Percentiles rank a stretch among this genome's conserved stretches.
phyloP scores from a whole-genome alignment of 768 basidiomycete genomes.

The Tricholoma bakamatsutake region DNA sequence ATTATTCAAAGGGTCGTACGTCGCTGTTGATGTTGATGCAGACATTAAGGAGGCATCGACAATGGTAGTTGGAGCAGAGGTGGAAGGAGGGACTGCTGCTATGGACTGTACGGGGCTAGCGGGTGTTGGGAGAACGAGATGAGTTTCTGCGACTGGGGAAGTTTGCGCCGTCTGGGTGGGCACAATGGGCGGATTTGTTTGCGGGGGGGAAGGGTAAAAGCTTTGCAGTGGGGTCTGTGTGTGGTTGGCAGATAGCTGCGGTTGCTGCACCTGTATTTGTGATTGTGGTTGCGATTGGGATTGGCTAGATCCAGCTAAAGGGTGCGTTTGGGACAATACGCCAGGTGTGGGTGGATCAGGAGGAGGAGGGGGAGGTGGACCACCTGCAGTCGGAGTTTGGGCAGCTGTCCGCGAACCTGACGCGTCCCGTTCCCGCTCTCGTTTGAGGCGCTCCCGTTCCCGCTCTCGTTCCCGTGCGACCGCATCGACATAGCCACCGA shows the following conservation, averaged over 20 bases:
- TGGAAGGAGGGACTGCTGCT: conserved; percentile 7
- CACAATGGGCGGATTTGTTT: conserved; percentile 30
- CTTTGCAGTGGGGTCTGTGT: conserved; percentile 24
- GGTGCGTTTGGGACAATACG: conserved; percentile 6
- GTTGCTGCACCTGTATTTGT: conserved; percentile 8
- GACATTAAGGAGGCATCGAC: neutral
- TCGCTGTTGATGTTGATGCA: neutral
- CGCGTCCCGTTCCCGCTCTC: conserved; percentile 49
- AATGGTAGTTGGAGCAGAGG: conserved; percentile 15
- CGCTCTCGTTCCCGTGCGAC: conserved; percentile 72
- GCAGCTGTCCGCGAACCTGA: conserved; percentile 29
- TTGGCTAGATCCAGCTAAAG: conserved; percentile 4
- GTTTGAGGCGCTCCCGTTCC: conserved; percentile 68
- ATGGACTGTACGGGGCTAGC: conserved; percentile 10
- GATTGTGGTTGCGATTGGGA: conserved; percentile 17
- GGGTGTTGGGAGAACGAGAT: neutral
- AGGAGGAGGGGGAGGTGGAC: neutral
- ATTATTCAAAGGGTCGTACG: conserved; percentile 39
- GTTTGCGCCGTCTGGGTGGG: conserved; percentile 16
- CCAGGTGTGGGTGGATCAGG: conserved; percentile 9
- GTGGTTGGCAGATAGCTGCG: conserved; percentile 7
- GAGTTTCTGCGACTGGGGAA: conserved; percentile 2
- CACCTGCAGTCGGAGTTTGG: conserved; percentile 9
- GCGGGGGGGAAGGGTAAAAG: conserved; percentile 64
- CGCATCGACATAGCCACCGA: conserved; percentile 68